Base-by-base conservation (phyloP, 2,329 filamentous ascomycete genomes). In the Fusarium kyushuense region DNA sequence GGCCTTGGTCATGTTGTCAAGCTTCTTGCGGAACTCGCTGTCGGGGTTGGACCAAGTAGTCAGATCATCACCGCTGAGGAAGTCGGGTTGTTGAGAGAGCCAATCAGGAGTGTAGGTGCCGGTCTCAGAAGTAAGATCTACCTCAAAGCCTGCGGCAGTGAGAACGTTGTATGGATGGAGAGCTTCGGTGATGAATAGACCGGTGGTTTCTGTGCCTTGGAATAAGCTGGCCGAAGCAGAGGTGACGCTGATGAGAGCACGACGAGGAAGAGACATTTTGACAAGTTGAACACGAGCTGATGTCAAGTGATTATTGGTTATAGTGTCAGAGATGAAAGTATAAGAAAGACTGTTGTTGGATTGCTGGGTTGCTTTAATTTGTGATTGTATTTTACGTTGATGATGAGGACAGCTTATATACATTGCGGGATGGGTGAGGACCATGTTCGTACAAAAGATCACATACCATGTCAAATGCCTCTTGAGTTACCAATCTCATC, bases 1-100 rank as follows among this genome's bases (percentile, higher is more conserved):
- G 3, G 82, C 77, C 58, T 78, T 80, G 49, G 75, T 65, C 69
- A 83, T 75, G 35, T 77, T 76, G 67, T 84, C 82, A 12, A 84
- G 74, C 71, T 84, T 83, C 51, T 76, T 73, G 54, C 81, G 76
- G 72, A 85, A 84, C 9, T 80, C 80, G 65, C 80, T 80, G 62
- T 70, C 71, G 21, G 53, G 43, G 53, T 84, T 75, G 10, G 82
- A 77, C 80, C 79, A 84, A 8, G 16, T 47, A 8, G 58, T 5
- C 0, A 62, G 17, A 3, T 66, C 63, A 2, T 66, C 63, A 11
- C 58, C 59, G 2, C 43, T 63, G 9, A 63, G 59, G n/a, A 63
- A 63, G 16, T 63, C 59, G 3, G 58, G 42, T 6, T 63, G 59
- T 4, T 63, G 59, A 0, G 59, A 63, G 1, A 63, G 58, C 59